Percentiles rank a stretch among this genome's conserved stretches.
phyloP scores from a whole-genome alignment of 257 asterid genomes.

The Nicotiana obtusifolia region DNA sequence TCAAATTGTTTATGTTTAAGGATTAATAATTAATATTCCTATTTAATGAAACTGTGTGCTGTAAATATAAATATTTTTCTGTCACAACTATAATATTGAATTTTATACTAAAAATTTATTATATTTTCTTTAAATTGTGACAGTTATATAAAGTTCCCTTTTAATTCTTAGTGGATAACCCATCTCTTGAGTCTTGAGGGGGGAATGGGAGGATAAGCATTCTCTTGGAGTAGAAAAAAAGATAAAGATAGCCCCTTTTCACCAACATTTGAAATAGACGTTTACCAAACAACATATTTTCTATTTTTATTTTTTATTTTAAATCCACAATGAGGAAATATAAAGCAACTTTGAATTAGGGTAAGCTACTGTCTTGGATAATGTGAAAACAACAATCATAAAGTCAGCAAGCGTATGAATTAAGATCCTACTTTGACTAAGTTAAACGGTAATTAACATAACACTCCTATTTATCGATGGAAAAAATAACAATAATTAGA shows the following conservation, averaged over 20 bases:
- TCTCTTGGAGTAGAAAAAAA: not conserved
- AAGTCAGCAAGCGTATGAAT: not conserved
- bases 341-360: not conserved
- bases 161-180: not conserved
- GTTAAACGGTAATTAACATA: not conserved
- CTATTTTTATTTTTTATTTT: too few species aligned
- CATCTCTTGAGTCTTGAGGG: not conserved
- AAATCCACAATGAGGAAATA: not conserved
- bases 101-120: too few species aligned
- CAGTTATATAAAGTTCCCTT: too few species aligned
- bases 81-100: too few species aligned
- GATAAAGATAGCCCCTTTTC: not conserved
- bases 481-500: too few species aligned
- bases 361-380: not conserved
- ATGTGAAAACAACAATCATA: not conserved
- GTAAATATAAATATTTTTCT: too few species aligned
- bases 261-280: conserved; percentile 1
- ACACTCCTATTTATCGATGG: not conserved
- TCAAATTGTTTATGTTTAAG: too few species aligned
- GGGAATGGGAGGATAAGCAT: not conserved
- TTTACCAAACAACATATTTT: not conserved
- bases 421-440: not conserved
- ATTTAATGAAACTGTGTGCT: too few species aligned
- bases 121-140: too few species aligned
- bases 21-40: too few species aligned